phyloP scores from a whole-genome alignment of 1,139 yeast species.

The Taiozyma sp. region DNA sequence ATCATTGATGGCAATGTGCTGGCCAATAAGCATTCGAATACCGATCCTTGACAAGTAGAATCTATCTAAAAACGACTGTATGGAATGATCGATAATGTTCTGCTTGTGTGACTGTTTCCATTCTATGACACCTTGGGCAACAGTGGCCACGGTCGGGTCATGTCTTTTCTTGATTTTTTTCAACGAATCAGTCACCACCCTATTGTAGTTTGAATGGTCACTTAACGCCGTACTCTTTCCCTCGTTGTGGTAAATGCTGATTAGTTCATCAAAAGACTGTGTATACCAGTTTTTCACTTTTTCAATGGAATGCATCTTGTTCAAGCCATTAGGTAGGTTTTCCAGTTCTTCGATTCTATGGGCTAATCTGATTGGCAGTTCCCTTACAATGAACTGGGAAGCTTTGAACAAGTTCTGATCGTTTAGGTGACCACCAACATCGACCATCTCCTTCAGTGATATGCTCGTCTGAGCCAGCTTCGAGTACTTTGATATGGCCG shows the following conservation, averaged over 20 bases:
- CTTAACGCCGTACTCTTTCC: conserved; percentile 5
- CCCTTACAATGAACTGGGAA: conserved; percentile 81
- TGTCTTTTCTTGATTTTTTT: conserved; percentile 76
- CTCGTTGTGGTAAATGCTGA: conserved; percentile 29
- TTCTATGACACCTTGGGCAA: conserved; percentile 89
- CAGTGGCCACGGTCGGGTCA: conserved; percentile 90
- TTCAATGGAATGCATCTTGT: conserved; percentile 67
- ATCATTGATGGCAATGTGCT: conserved; percentile 75
- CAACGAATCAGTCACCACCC: conserved; percentile 59
- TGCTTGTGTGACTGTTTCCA: conserved; percentile 61
- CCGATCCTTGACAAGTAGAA: conserved; percentile 88
- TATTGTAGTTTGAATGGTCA: conserved; percentile 54
- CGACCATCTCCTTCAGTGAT: conserved; percentile 87
- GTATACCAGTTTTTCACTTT: conserved; percentile 89
- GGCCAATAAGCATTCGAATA: conserved; percentile 85
- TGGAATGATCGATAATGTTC: conserved; percentile 53
- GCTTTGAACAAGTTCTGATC: conserved; percentile 82
- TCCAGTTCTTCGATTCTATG: conserved; percentile 84
- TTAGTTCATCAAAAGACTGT: conserved; percentile 81
- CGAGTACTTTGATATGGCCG: conserved; percentile 52
- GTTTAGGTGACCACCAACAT: conserved; percentile 74
- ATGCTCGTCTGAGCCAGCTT: conserved; percentile 80
- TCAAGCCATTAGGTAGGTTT: conserved; percentile 70
- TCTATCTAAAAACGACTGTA: conserved; percentile 75
- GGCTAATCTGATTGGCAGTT: conserved; percentile 82